Base-by-base conservation (phyloP, 345 rosid genomes). In the Ceriops tagal region DNA sequence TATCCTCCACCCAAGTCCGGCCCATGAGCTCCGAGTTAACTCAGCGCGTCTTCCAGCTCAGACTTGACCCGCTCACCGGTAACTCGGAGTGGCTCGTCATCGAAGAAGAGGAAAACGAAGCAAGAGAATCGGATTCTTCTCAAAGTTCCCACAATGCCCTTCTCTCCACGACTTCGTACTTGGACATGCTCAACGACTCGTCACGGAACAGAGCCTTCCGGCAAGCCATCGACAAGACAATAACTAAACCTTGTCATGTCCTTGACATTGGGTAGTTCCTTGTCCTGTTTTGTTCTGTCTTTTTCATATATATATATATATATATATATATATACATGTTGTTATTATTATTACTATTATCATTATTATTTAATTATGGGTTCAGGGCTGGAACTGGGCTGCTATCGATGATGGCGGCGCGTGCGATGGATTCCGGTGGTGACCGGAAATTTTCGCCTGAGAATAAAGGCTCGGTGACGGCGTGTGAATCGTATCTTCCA, bases 341-440 rank as follows among this genome's bases (percentile, higher is more conserved):
- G 4, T 31, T 21, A 13, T n/a, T 27, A 59, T 43, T 16, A 43
- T 20, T 55, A 21, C 26, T 24, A 24, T 24, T 24, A 24, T 24
- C 26, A 24, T 24, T 16, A 43, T 20, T 55, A 21, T 13, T 1
- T 6, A 32, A 53, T 65, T 31, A 52, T n/a, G 62, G 71, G 19
- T 58, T 71, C 84, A 93, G 98, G 66, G 97, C 98, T 52, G 98
- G 98, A 72, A 89, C 98, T 66, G 98, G 97, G 1, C 81, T 93
- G 84, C 75, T 93, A 19, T 93, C 98, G 16, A 91, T 91, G 98
- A 93, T 91, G 98, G 89, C 92, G 68, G 96, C 90, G 1, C 80
- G 87, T 64, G 92, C 92, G 0, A 86, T 88, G 88, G 70, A 67
- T 6, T 59, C 58, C 19, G 62, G 73, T 52, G 84, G 49, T 43